A percentile compares a stretch with the other conserved stretches of the same genome.
Evolutionary conservation across 352 stramenopile species (phyloP).

Genomic region (Phytophthora sp.): DNA sequence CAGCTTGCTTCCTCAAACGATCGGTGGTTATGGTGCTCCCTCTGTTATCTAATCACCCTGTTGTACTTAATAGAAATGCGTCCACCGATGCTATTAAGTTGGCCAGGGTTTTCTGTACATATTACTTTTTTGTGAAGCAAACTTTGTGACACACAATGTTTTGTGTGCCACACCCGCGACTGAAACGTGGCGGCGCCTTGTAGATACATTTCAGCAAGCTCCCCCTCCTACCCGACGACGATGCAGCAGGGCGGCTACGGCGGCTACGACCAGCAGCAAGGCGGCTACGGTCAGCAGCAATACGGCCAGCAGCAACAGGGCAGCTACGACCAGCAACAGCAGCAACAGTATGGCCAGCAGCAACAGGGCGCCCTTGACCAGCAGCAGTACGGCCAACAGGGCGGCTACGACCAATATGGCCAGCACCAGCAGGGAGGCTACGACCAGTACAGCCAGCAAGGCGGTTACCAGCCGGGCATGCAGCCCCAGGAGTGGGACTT

Average conservation of each 20-base stretch:
- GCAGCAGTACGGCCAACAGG: slow-evolving; percentile 31
- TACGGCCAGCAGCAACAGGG: slow-evolving; percentile 43
- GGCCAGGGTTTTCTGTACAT: no score
- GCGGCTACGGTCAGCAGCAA: slow-evolving; percentile 31
- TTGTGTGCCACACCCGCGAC: slow-evolving; percentile 10
- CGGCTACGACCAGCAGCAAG: slow-evolving; percentile 32
- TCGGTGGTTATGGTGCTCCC: no score
- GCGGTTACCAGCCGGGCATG: slow-evolving; percentile 55
- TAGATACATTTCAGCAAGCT: slow-evolving; percentile 27
- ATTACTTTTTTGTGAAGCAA: no score
- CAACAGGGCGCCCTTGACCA: slow-evolving; percentile 35
- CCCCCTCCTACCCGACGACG: background rate
- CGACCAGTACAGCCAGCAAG: slow-evolving; percentile 61
- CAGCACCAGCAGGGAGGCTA: slow-evolving; percentile 46
- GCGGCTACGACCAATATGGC: slow-evolving; percentile 39
- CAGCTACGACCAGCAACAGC: slow-evolving; percentile 55
- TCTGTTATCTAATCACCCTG: no score
- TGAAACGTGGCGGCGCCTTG: slow-evolving; percentile 22
- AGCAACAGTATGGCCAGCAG: slow-evolving; percentile 45
- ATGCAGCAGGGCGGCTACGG: slow-evolving; percentile 64
- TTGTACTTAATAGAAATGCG: no score
- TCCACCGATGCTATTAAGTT: no score
- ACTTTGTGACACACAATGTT: slow-evolving; percentile 10
- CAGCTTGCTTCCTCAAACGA: no score
- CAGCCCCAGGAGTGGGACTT: slow-evolving; percentile 89